Percentiles rank a stretch among this genome's conserved stretches.
Conservation (phyloP, 139 green algal species). For the Picocystis salinarum region DNA sequence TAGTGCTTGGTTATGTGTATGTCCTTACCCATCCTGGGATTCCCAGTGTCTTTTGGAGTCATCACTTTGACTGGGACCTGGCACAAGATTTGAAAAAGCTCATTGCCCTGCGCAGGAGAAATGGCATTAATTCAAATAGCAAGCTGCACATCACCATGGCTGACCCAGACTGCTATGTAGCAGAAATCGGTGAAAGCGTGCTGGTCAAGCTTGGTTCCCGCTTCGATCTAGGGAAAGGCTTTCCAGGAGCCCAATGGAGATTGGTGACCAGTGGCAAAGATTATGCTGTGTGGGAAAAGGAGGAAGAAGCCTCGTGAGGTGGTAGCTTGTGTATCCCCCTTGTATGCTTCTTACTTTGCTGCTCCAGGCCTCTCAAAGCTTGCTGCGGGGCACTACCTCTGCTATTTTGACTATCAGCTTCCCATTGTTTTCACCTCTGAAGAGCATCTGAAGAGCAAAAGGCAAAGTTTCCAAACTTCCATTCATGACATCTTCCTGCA, state of each 20-base stretch:
- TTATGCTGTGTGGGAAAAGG: conserved; percentile 32
- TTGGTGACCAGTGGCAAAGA: conserved; percentile 16
- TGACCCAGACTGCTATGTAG: conserved; percentile 47
- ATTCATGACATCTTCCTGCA: too few relatives aligned
- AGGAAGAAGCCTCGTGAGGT: too few relatives aligned
- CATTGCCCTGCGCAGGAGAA: conserved; percentile 24
- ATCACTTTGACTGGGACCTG: conserved; percentile 45
- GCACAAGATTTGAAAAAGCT: conserved; percentile 16
- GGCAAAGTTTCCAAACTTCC: too few relatives aligned
- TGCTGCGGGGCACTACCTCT: too few relatives aligned
- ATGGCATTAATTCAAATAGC: conserved; percentile 25
- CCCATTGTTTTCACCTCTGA: too few relatives aligned
- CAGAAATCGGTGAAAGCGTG: conserved; percentile 22
- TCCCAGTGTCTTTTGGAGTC: conserved; percentile 68
- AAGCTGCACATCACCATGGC: conserved; percentile 38
- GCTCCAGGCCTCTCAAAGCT: too few relatives aligned
- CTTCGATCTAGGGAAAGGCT: conserved; percentile 5
- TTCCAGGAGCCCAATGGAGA: conserved; percentile 14
- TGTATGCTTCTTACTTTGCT: too few relatives aligned
- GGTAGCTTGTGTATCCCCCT: too few relatives aligned
- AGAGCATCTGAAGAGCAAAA: too few relatives aligned
- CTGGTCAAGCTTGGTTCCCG: conserved; percentile 35
- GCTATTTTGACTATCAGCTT: too few relatives aligned
- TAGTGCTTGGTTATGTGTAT: conserved; percentile 37
- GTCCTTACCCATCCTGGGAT: conserved; percentile 37